phyloP scores from a whole-genome alignment of 768 basidiomycete species.

The Collybia mongolica region DNA sequence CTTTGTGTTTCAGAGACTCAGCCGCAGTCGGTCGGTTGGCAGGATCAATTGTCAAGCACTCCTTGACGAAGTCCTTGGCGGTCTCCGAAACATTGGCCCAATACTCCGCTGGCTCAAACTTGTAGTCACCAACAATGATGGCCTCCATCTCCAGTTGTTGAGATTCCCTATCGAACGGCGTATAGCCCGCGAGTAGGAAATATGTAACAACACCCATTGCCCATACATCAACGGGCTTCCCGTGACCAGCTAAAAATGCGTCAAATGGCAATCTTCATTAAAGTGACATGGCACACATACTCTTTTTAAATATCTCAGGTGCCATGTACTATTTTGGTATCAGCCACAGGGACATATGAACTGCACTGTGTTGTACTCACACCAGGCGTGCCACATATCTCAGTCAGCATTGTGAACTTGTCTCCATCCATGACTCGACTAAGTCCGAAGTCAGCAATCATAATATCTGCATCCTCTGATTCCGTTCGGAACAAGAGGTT shows the following conservation, averaged over 20 bases:
- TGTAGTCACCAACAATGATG: slow-evolving; percentile 90
- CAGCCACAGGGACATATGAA: slow-evolving; percentile 6
- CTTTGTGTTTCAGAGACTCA: slow-evolving; percentile 69
- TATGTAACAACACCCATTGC: slow-evolving; percentile 99
- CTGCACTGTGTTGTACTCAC: slow-evolving; percentile 34
- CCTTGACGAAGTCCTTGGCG: slow-evolving; percentile 79
- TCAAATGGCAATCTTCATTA: not conserved
- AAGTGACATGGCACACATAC: slow-evolving; percentile 36
- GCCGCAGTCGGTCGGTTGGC: slow-evolving; percentile 74
- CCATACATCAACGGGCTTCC: slow-evolving; percentile 95
- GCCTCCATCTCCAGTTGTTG: slow-evolving; percentile 93
- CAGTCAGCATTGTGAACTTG: slow-evolving; percentile 84
- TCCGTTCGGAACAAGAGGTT: slow-evolving; percentile 92
- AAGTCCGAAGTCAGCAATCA: slow-evolving; percentile 97
- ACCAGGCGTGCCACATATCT: slow-evolving; percentile 94
- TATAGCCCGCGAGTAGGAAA: slow-evolving; percentile 90
- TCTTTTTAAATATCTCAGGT: slow-evolving; percentile 93
- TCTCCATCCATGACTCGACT: slow-evolving; percentile 89
- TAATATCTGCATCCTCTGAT: slow-evolving; percentile 89
- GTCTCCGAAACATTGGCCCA: slow-evolving; percentile 83
- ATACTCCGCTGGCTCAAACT: slow-evolving; percentile 77
- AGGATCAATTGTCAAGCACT: slow-evolving; percentile 87
- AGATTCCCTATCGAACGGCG: slow-evolving; percentile 93
- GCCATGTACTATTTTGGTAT: slow-evolving; percentile 74
- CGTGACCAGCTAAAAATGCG: slow-evolving; percentile 68